Evolutionary conservation across 331 rosid species (phyloP).

Genomic region (Quercus phellos): DNA sequence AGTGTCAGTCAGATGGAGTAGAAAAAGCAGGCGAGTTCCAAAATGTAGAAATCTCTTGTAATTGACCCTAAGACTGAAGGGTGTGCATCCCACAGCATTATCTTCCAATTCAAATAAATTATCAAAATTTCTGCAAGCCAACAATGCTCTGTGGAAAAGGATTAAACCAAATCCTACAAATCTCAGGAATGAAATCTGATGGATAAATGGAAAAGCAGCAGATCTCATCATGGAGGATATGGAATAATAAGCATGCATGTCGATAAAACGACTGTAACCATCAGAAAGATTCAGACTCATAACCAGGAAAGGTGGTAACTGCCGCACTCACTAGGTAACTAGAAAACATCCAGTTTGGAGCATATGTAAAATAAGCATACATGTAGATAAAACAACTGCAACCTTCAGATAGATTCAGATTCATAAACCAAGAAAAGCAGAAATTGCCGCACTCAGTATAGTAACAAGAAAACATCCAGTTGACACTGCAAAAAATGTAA

Average conservation of each 20-base stretch:
- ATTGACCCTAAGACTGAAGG: not conserved
- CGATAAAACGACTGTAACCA: constrained; percentile 23
- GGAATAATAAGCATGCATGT: constrained; percentile 6
- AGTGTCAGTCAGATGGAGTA: constrained; percentile 16
- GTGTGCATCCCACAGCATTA: constrained; percentile 16
- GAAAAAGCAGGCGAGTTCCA: constrained; percentile 18
- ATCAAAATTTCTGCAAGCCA: constrained; percentile 17
- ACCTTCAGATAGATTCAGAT: constrained; percentile 23
- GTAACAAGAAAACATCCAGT: not conserved
- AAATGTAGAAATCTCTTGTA: constrained; percentile 1
- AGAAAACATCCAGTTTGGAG: constrained; percentile 7
- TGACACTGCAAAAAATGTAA: not conserved
- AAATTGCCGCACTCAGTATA: constrained; percentile 19
- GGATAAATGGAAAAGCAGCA: constrained; percentile 26
- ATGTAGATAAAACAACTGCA: constrained; percentile 19
- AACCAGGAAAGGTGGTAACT: constrained; percentile 17
- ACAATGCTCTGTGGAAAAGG: constrained; percentile 9
- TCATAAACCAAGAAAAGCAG: constrained; percentile 17
- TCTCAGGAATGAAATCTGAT: constrained; percentile 21
- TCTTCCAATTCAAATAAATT: constrained; percentile 16
- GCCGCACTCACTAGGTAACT: constrained; percentile 16
- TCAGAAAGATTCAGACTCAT: constrained; percentile 20
- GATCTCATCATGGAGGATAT: constrained; percentile 22
- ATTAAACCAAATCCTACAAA: constrained; percentile 22
- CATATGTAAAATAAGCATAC: constrained; percentile 3